These are phyloP conservation scores for Stemphylium beticola DNA, from an alignment of 2,329 filamentous ascomycete genomes.

Conservation along the genomic window DNA sequence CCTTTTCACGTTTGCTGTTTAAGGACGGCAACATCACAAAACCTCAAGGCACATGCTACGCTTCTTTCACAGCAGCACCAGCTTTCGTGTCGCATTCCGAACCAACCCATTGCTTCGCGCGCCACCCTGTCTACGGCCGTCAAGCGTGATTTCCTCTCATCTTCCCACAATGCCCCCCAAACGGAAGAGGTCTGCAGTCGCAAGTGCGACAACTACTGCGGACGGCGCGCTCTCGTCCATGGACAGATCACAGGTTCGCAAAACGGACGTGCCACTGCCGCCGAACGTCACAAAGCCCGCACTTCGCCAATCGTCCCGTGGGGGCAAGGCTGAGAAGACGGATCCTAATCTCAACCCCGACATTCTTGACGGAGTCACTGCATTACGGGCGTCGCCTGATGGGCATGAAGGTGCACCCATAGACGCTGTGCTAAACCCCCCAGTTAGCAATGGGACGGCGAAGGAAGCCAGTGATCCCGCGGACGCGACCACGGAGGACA, in stretches of 20 bases:
- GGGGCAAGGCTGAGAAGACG: constrained; percentile 23
- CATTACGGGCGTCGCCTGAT: constrained; percentile 54
- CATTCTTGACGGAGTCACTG: constrained; percentile 51
- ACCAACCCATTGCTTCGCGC: constrained; percentile 18
- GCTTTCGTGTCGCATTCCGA: constrained; percentile 24
- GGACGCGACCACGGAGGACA: constrained; percentile 26
- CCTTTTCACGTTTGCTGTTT: constrained; percentile 1
- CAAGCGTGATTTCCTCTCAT: constrained; percentile 3
- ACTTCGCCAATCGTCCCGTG: constrained; percentile 38
- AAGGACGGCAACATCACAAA: constrained; percentile 9
- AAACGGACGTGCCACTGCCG: constrained; percentile 34
- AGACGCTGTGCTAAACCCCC: constrained; percentile 16
- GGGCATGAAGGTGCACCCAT: constrained; percentile 31
- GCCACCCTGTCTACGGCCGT: constrained; percentile 14
- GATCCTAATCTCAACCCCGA: constrained; percentile 49
- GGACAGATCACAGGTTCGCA: constrained; percentile 25
- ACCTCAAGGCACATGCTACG: constrained; percentile 35
- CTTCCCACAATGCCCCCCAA: constrained; percentile 35
- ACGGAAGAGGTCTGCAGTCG: constrained; percentile 37
- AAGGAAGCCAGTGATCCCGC: constrained; percentile 20
- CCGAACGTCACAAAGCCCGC: constrained; percentile 24
- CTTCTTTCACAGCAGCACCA: constrained; percentile 24
- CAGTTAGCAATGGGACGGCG: constrained; percentile 15
- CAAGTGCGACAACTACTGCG: constrained; percentile 22
- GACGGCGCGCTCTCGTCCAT: constrained; percentile 10